Base-by-base conservation (phyloP, 345 rosid genomes). In the Erodium maritimum region DNA sequence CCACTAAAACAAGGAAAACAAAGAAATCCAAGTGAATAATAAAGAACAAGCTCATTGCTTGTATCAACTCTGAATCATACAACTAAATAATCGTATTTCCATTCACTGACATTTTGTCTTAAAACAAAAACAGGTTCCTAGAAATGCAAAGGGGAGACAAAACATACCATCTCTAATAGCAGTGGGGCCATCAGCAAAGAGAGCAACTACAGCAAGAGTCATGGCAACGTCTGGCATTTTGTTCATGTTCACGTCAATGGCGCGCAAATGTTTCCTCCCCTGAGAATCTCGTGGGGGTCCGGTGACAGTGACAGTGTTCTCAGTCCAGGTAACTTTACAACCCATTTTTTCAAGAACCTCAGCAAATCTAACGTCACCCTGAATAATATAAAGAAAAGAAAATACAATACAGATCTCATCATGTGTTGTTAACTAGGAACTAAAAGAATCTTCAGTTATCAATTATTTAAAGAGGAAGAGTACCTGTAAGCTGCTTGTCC, bases 201-300 rank as follows among this genome's bases (percentile, higher is more conserved):
- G 91, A 6, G 99, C 97, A 77, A 83, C 95, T 52, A 93, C 96
- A 0, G 99, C 97, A 52, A 90, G 87, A 56, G 99, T 93, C 96
- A 87, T 87, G 57, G 97, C 97, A 64, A 87, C 99, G 63, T 93
- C 97, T 29, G 97, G 97, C 97, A 93, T 93, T 80, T 93, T 93
- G 85, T 93, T 90, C 99, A 90, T 90, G 84, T 93, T 82, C 51
- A 93, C 91, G 60, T 89, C 99, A 67, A 93, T 66, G 55, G 88
- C 90, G 0, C 56, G 67, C 63, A 93, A 73, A 71, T 85, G 91
- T 60, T 84, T 90, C 74, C 78, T 78, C 57, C 90, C 80, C 45
- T 65, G 82, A 61, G 88, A 76, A 70, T 76, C 81, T 55, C 91
- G 75, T 9, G 88, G 83, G 52, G 95, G 97, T 58, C 99, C 99